Conservation (phyloP, 129 eudicot genomes). For the Tanacetum coccineum region DNA sequence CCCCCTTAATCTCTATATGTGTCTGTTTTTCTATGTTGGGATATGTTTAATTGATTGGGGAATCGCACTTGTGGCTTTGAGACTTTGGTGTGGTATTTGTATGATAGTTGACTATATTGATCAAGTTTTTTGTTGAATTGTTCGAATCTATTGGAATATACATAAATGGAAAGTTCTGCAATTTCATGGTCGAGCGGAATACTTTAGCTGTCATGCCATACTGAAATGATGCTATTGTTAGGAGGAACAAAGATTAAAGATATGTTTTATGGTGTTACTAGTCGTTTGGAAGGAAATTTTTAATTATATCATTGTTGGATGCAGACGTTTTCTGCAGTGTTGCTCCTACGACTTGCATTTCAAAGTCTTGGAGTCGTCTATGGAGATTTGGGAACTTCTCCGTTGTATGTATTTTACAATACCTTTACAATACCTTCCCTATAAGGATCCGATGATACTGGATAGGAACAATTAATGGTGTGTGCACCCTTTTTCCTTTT, state of each 20-base stretch:
- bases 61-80: slow-evolving; percentile 15
- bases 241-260: neutral
- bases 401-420: slow-evolving; percentile 90
- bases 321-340: slow-evolving; percentile 75
- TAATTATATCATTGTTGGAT: slow-evolving; percentile 12
- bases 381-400: slow-evolving; percentile 99
- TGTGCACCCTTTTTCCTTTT: too few species aligned
- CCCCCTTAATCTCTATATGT: neutral
- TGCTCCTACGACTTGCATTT: slow-evolving; percentile 77
- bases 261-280: slow-evolving; percentile 1
- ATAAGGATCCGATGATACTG: slow-evolving; percentile 54
- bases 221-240: slow-evolving; percentile 1
- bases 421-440: slow-evolving; percentile 89
- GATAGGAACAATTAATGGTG: too few species aligned
- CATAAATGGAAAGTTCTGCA: neutral
- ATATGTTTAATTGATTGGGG: neutral
- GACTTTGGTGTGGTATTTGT: slow-evolving; percentile 15
- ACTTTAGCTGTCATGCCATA: too few species aligned
- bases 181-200: neutral
- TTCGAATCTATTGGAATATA: neutral
- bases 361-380: slow-evolving; percentile 98
- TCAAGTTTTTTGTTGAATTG: slow-evolving; percentile 8
- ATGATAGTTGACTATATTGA: slow-evolving; percentile 19
- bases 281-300: neutral
- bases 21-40: slow-evolving; percentile 20